Evolutionary conservation across 129 eudicot genomes (phyloP), one percentile per base, ranked within the genome.

Genomic region (Escallonia rubra): DNA sequence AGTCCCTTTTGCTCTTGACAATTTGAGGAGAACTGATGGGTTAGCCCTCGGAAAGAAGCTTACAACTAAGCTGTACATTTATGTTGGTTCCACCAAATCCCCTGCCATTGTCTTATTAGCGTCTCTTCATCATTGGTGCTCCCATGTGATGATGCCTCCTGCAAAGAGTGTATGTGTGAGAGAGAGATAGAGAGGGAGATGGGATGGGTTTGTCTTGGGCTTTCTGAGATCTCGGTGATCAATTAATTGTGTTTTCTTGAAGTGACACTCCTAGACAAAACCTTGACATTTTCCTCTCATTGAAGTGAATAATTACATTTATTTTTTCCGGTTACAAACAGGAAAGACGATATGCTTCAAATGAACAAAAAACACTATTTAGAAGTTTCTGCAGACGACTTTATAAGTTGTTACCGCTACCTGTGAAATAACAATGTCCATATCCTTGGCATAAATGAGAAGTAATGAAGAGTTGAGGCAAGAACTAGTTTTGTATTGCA

Each of bases 131-230:
- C 83, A 79, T 79, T 79, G 81, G 58, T 61, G 74, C 73, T 74
- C 83, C 88, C 92, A 86, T 82, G 92, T 86, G 92, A 82, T 60
- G 70, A 68, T 86, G 92, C 84, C 75, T 78, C 83, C 92, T 77
- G 66, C 52, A 66, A 67, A 61, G 10, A 43, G 9, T 43, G 38
- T 7, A 1, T 23, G 34, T 23, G 34, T 0, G 34, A 23, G 34
- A 23, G 34, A 14, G 70, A 34, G 63, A 34, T 63, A 65, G 23
- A 34, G 50, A 23, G 46, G 61, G 60, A 49, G 16, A 10, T 68
- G 42, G 47, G 47, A 48, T 53, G 15, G 11, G 3, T 54, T 63
- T 67, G 10, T 61, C 40, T 59, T 74, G 67, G 69, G 55, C 58
- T 70, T 57, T 74, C 52, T 45, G 61, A 71, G 61, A 34, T 70